phyloP scores from a whole-genome alignment of 768 basidiomycete genomes.

The Guyanaporus albipodus region DNA sequence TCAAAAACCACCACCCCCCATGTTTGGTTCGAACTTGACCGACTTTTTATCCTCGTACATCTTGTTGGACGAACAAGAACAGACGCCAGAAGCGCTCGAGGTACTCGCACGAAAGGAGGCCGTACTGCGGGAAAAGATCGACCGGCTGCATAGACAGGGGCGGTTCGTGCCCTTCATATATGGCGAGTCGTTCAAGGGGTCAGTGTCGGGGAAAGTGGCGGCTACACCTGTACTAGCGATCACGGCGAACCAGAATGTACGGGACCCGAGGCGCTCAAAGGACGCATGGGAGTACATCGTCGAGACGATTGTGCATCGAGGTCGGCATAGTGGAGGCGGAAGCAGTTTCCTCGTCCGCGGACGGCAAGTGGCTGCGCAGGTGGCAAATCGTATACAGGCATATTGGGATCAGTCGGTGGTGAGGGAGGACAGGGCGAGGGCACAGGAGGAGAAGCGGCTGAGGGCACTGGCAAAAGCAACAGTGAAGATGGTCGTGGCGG shows the following conservation, averaged over 20 bases:
- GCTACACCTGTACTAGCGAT: slow-evolving; percentile 4
- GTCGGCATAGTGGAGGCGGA: slow-evolving; percentile 13
- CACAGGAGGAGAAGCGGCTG: slow-evolving; percentile 64
- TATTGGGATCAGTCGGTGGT: slow-evolving; percentile 73
- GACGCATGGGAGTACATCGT: slow-evolving; percentile 64
- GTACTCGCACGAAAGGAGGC: slow-evolving; percentile 42
- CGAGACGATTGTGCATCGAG: slow-evolving; percentile 37
- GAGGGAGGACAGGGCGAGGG: slow-evolving; percentile 54
- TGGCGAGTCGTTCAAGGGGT: slow-evolving; percentile 21
- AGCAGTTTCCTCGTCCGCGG: slow-evolving; percentile 21
- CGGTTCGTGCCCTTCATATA: slow-evolving; percentile 41
- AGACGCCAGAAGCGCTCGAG: slow-evolving; percentile 38
- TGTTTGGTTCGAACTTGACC: slow-evolving; percentile 50
- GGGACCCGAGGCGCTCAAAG: slow-evolving; percentile 24
- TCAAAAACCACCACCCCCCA: slow-evolving; percentile 57
- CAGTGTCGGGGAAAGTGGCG: slow-evolving; percentile 1
- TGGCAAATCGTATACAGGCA: slow-evolving; percentile 61
- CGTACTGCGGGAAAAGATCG: slow-evolving; percentile 40
- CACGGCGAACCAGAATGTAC: slow-evolving; percentile 15
- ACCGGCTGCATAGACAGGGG: slow-evolving; percentile 44
- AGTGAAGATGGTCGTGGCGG: slow-evolving; percentile 60
- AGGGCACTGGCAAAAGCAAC: slow-evolving; percentile 68
- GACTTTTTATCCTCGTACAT: slow-evolving; percentile 61
- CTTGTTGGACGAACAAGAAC: slow-evolving; percentile 47
- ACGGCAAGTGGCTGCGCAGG: slow-evolving; percentile 45